Evolutionary conservation across 2,329 filamentous ascomycete genomes (phyloP).

Genomic region (Teratosphaeria zuluensis): DNA sequence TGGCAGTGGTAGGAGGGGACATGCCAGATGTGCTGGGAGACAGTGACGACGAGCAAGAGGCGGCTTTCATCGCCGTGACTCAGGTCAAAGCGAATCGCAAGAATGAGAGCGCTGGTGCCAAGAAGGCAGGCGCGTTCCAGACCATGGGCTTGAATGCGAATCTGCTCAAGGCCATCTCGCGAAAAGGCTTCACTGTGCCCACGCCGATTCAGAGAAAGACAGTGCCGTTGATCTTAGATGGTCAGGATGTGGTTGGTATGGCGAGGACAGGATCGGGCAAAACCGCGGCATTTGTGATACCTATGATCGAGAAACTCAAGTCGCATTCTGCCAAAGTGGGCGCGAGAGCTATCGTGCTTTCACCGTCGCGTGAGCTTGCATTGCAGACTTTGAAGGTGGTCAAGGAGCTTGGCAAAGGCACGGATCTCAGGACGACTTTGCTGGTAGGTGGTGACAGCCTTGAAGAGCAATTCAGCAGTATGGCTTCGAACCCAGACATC

Average conservation of each 20-base stretch:
- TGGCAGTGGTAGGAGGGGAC: conserved; percentile 6
- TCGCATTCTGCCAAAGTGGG: conserved; percentile 80
- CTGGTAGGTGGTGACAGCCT: conserved; percentile 91
- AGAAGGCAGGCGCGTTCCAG: conserved; percentile 95
- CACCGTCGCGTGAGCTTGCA: conserved; percentile 86
- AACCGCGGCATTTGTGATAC: conserved; percentile 94
- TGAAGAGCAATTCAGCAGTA: conserved; percentile 87
- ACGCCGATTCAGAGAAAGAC: conserved; percentile 97
- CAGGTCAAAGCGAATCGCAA: conserved; percentile 87
- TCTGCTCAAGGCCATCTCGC: conserved; percentile 79
- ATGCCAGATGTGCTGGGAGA: conserved; percentile 13
- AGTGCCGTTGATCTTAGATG: conserved; percentile 80
- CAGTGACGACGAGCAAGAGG: conserved; percentile 49
- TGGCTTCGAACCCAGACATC: conserved; percentile 93
- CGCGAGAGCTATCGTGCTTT: conserved; percentile 76
- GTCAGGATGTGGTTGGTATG: conserved; percentile 97
- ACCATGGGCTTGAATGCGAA: conserved; percentile 80
- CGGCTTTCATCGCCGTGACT: conserved; percentile 79
- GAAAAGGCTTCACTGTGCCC: conserved; percentile 91
- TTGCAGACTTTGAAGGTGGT: conserved; percentile 93
- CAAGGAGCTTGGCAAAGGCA: conserved; percentile 84
- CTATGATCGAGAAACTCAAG: conserved; percentile 92
- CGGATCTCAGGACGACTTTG: conserved; percentile 80
- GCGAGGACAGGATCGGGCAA: conserved; percentile 97
- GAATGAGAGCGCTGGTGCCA: conserved; percentile 65